Base-by-base conservation (phyloP, 352 stramenopile species). In the Pythium grandisporangium region DNA sequence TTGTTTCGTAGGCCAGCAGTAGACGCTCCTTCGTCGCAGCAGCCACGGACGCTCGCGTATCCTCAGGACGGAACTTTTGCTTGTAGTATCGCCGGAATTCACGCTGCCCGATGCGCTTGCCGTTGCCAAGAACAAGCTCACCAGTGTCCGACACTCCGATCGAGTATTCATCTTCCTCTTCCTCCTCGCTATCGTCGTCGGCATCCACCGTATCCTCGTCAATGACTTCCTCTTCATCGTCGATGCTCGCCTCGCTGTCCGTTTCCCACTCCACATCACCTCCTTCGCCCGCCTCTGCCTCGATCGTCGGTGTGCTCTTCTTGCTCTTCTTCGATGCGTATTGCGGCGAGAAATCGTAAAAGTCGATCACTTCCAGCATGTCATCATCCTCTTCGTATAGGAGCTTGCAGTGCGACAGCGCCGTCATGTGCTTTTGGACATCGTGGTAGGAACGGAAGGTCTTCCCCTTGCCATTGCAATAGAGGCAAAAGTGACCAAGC, bases 351-450 rank as follows among this genome's bases (percentile, higher is more conserved):
- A 95, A 96, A 58, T 96, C 77, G 54, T 96, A 96, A 45, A 95
- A 96, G 22, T 92, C 73, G 8, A 93, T 48, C 41, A 88, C 72
- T 52, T 96, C 87, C 6, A 95, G 77, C 42, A 95, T 48, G 48
- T 96, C 85, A 32, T 90, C 81, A 41, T 81, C 66, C 16, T 94
- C 78, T 42, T 96, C 84, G 53, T 96, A 97, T 37, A 69, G 63
- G 11, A 97, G 61, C 55, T 95, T 95, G 51, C 87, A 96, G 57
- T 97, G 89, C 30, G 69, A 90, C 22, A 93, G 68, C 38, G 78
- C 83, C 11, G 66, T 80, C 93, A 98, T 98, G 70, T 98, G 95
- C 61, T 96, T 94, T 62, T 97, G 84, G 41, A 84, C 87, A 38
- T 91, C 90, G 51, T 94, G 68, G 49, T 79, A 85, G 23, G 70